Evolutionary conservation across 2,329 filamentous ascomycete genomes (phyloP).

Genomic region (Clonostachys sp.): DNA sequence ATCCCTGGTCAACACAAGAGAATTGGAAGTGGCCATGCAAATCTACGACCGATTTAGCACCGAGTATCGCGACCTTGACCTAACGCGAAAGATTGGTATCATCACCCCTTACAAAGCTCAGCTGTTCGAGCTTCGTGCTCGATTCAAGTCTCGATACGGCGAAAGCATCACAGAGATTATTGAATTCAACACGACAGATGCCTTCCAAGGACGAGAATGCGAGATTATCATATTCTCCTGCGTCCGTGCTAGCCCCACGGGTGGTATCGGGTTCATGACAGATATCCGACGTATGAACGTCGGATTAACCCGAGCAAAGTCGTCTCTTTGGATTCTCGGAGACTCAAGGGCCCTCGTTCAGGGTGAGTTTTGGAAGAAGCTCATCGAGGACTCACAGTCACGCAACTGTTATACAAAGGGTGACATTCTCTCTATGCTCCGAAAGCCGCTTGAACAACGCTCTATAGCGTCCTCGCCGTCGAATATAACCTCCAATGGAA

Average conservation of each 20-base stretch:
- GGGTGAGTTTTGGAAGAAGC: conserved; percentile 84
- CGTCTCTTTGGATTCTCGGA: conserved; percentile 92
- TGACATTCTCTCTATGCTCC: conserved; percentile 45
- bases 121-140: conserved; percentile 70
- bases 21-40: conserved; percentile 80
- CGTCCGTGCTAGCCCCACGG: conserved; percentile 84
- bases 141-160: conserved; percentile 71
- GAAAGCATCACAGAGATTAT: conserved; percentile 70
- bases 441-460: conserved; percentile 30
- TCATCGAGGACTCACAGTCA: conserved; percentile 75
- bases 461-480: conserved; percentile 10
- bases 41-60: conserved; percentile 75
- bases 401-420: conserved; percentile 75
- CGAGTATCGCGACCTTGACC: conserved; percentile 66
- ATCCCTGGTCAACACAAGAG: conserved; percentile 84
- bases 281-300: conserved; percentile 99
- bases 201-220: conserved; percentile 93
- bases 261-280: conserved; percentile 97
- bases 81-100: conserved; percentile 84
- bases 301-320: conserved; percentile 92
- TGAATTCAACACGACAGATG: conserved; percentile 98
- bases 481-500: conserved; percentile 7
- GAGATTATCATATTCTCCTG: conserved; percentile 99
- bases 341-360: conserved; percentile 83
- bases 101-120: conserved; percentile 98